These are phyloP conservation scores for Barnettozyma hawaiiensis DNA, from an alignment of 1,139 yeast genomes.

Conservation along the genomic window DNA sequence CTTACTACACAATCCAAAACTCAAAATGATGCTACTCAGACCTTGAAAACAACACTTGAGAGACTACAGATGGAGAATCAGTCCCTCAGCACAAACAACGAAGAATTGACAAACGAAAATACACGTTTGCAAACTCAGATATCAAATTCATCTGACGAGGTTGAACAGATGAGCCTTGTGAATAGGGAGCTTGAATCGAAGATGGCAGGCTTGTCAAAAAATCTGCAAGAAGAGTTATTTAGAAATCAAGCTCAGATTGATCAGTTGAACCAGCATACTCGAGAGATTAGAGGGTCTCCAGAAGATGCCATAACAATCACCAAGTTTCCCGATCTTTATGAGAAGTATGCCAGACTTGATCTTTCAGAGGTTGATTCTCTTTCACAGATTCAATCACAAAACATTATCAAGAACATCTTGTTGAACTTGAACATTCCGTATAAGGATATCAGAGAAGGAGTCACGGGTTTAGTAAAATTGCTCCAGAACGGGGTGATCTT, in stretches of 20 bases:
- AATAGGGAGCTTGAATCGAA: background rate
- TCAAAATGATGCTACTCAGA: background rate
- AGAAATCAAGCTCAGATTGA: background rate
- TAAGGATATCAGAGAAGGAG: conserved; percentile 11
- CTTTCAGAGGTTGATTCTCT: conserved; percentile 18
- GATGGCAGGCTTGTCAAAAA: background rate
- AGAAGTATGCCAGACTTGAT: conserved; percentile 18
- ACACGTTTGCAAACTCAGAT: background rate
- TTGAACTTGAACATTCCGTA: conserved; percentile 20
- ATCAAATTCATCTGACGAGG: background rate
- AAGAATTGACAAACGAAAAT: background rate
- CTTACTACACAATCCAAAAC: background rate
- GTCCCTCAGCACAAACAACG: background rate
- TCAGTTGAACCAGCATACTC: background rate
- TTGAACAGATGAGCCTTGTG: background rate
- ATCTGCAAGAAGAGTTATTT: background rate
- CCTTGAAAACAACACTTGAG: conserved; percentile 7
- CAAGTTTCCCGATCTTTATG: conserved; percentile 15
- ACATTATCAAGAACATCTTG: conserved; percentile 22
- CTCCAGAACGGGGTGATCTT: conserved; percentile 14
- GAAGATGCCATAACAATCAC: conserved; percentile 11
- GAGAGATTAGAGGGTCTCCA: conserved; percentile 6
- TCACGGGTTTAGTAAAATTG: conserved; percentile 11
- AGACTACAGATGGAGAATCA: conserved; percentile 1
- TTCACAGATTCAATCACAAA: conserved; percentile 18